phyloP scores from a whole-genome alignment of 768 basidiomycete genomes.

The Leccinum olivaceopallidum region DNA sequence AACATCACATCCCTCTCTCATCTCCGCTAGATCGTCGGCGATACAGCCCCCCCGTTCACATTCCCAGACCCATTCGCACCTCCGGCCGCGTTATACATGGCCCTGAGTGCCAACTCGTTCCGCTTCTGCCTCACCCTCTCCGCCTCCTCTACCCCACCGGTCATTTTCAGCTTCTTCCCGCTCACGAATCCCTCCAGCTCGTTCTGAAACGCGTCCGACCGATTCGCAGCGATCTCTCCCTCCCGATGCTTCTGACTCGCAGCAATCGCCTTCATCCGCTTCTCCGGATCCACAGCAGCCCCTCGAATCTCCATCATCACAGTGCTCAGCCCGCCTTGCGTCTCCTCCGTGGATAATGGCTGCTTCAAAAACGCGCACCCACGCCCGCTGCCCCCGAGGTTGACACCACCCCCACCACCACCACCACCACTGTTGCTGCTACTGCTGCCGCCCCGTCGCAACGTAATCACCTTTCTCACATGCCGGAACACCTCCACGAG shows the following conservation, averaged over 20 bases:
- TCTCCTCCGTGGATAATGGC: too few relatives aligned
- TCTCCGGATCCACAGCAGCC: conserved; percentile 77
- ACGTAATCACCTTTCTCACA: conserved; percentile 83
- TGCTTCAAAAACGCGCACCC: too few relatives aligned
- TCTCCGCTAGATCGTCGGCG: conserved; percentile 7
- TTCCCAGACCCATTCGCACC: conserved; percentile 5
- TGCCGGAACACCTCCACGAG: conserved; percentile 83
- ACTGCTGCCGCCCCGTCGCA: conserved; percentile 34
- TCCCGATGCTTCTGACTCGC: conserved; percentile 80
- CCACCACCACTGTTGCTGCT: neutral
- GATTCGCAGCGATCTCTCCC: conserved; percentile 63
- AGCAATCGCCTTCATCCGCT: conserved; percentile 90
- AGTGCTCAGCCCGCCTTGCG: too few relatives aligned
- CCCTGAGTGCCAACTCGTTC: conserved; percentile 83
- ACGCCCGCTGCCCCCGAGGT: too few relatives aligned
- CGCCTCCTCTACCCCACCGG: conserved; percentile 50
- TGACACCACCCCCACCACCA: too few relatives aligned
- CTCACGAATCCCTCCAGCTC: conserved; percentile 87
- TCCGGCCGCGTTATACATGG: conserved; percentile 64
- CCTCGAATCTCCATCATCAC: conserved; percentile 31
- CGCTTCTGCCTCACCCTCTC: conserved; percentile 75
- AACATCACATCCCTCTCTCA: too few relatives aligned
- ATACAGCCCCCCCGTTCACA: conserved; percentile 10
- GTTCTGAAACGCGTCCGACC: conserved; percentile 80
- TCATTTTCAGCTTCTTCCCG: conserved; percentile 90